phyloP scores from a whole-genome alignment of 2,329 filamentous ascomycete species.

The Arachnomyces sp. region DNA sequence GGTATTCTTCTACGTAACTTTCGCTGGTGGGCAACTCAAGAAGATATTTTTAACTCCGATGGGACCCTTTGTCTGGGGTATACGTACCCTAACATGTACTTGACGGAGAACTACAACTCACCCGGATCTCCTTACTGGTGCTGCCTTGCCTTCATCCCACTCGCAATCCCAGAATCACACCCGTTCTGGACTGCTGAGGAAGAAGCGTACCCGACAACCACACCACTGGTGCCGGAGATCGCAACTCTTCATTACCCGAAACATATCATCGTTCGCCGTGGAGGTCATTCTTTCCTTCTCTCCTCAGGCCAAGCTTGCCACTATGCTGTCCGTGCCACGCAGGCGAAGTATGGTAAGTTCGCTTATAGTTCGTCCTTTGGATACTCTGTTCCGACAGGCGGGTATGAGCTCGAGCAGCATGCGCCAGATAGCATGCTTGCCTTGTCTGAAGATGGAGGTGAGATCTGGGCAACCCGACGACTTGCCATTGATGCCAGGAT shows the following conservation, averaged over 20 bases:
- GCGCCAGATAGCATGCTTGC: constrained; percentile 69
- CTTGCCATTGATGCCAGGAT: constrained; percentile 58
- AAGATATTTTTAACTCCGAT: constrained; percentile 65
- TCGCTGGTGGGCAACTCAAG: constrained; percentile 71
- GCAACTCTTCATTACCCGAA: constrained; percentile 60
- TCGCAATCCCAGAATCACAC: constrained; percentile 61
- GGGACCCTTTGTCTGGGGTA: constrained; percentile 72
- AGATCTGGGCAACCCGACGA: constrained; percentile 71
- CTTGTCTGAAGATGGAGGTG: constrained; percentile 67
- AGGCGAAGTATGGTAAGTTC: constrained; percentile 74
- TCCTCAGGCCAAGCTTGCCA: constrained; percentile 73
- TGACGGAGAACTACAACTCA: constrained; percentile 79
- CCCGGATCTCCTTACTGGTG: constrained; percentile 69
- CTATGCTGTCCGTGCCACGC: constrained; percentile 73
- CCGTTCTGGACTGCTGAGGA: constrained; percentile 68
- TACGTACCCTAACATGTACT: constrained; percentile 71
- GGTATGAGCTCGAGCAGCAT: constrained; percentile 69
- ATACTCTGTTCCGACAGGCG: constrained; percentile 69
- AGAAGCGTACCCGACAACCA: constrained; percentile 49
- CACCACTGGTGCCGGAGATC: constrained; percentile 45
- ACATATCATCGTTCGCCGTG: constrained; percentile 64
- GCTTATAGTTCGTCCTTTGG: constrained; percentile 69
- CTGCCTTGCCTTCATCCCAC: constrained; percentile 67
- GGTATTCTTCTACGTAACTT: constrained; percentile 67
- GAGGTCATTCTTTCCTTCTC: constrained; percentile 69